Percentiles rank a stretch among this genome's conserved stretches.
phyloP scores from a whole-genome alignment of 306 rosid species.

The Rosa multiflora region DNA sequence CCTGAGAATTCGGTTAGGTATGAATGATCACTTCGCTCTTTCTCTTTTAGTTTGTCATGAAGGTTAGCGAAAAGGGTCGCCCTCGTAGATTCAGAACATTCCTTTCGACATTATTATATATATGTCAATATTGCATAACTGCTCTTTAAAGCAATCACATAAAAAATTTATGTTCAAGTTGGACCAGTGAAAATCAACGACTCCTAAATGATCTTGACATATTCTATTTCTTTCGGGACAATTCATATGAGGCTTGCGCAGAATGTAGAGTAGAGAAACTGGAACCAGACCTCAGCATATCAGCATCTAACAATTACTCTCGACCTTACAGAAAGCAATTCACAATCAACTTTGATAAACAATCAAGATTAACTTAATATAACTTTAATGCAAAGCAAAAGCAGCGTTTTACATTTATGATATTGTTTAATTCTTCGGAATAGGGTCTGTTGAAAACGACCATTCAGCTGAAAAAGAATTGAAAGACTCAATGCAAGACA shows the following conservation, averaged over 20 bases:
- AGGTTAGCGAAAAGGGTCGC: neutral
- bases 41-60: neutral
- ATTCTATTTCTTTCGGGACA: constrained; percentile 20
- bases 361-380: neutral
- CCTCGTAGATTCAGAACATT: neutral
- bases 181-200: constrained; percentile 20
- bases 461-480: neutral
- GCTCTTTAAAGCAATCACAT: constrained; percentile 19
- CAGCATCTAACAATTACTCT: neutral
- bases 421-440: neutral
- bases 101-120: neutral
- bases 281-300: neutral
- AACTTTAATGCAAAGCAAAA: constrained; percentile 23
- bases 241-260: constrained; percentile 18
- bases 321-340: constrained; percentile 12
- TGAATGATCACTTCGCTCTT: neutral
- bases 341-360: neutral
- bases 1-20: neutral
- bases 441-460: neutral
- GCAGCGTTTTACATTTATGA: neutral
- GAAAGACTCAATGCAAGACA: constrained; percentile 2
- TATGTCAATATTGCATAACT: neutral
- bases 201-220: constrained; percentile 29
- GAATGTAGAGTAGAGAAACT: neutral
- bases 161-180: constrained; percentile 18